These are phyloP conservation scores for Calonectria hongkongensis DNA, from an alignment of 2,329 filamentous ascomycete genomes.

Conservation along the genomic window DNA sequence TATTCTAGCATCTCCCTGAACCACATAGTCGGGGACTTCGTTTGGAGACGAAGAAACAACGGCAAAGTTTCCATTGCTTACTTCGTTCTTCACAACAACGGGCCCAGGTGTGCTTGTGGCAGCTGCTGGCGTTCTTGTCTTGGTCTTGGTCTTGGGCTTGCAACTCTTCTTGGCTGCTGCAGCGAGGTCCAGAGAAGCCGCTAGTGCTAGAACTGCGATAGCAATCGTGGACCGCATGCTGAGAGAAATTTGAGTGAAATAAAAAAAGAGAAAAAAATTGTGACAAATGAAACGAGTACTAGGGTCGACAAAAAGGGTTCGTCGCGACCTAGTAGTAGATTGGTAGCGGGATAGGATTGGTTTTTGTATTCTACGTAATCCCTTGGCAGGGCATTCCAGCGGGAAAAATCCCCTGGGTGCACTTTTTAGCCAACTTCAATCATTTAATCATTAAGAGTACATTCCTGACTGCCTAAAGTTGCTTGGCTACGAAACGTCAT, in stretches of 20 bases:
- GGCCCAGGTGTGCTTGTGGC: not conserved
- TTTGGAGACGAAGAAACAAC: not conserved
- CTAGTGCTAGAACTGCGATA: not conserved
- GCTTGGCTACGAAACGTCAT: not conserved
- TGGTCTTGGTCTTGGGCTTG: not conserved
- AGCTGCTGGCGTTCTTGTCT: not conserved
- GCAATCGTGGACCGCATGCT: not conserved
- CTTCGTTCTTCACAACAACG: not conserved
- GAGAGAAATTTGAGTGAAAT: not conserved
- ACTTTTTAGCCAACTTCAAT: not conserved
- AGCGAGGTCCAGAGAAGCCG: not conserved
- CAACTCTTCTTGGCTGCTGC: constrained; percentile 3
- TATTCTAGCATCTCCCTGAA: not conserved
- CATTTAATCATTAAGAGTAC: not conserved
- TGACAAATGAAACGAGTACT: not conserved
- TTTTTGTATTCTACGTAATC: constrained; percentile 17
- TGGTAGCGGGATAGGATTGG: not conserved
- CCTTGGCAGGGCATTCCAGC: not conserved
- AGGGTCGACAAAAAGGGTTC: not conserved
- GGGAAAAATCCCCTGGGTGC: too few relatives aligned
- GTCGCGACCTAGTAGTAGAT: too few relatives aligned
- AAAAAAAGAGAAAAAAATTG: not conserved
- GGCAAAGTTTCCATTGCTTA: constrained; percentile 3
- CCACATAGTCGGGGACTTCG: not conserved
- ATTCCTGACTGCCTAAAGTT: not conserved